phyloP scores from a whole-genome alignment of 495 filamentous ascomycete species.

The Aspergillus coremiiformis region DNA sequence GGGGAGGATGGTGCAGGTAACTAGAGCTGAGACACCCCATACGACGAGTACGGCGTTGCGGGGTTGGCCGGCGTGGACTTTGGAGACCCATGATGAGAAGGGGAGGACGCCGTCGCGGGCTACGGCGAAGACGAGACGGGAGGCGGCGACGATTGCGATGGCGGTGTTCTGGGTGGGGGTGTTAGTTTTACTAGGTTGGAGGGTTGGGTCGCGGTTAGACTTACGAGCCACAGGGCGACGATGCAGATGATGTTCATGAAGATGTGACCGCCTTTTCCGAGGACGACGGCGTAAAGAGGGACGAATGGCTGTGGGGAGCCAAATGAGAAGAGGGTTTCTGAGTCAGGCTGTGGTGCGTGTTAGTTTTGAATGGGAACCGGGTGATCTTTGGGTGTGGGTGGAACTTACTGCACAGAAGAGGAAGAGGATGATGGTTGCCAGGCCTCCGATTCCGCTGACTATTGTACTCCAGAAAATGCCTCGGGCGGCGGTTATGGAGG shows the following conservation, averaged over 20 bases:
- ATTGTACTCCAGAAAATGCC: constrained; percentile 52
- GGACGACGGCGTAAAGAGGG: constrained; percentile 43
- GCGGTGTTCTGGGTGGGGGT: constrained; percentile 40
- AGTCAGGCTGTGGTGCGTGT: constrained; percentile 23
- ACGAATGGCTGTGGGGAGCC: constrained; percentile 49
- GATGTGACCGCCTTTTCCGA: constrained; percentile 47
- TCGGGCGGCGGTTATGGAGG: constrained; percentile 44
- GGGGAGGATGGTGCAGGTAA: constrained; percentile 47
- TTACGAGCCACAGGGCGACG: constrained; percentile 42
- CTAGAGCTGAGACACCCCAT: constrained; percentile 40
- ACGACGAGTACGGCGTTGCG: constrained; percentile 50
- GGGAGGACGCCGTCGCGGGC: constrained; percentile 50
- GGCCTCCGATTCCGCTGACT: constrained; percentile 42
- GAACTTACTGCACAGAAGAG: constrained; percentile 45
- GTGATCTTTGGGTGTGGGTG: background rate
- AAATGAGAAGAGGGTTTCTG: constrained; percentile 34
- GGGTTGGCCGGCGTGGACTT: constrained; percentile 44
- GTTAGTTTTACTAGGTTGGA: constrained; percentile 1
- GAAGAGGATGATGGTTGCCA: constrained; percentile 48
- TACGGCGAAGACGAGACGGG: constrained; percentile 49
- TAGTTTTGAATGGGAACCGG: constrained; percentile 1
- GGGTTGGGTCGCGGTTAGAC: background rate
- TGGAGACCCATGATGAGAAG: constrained; percentile 48
- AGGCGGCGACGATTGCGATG: constrained; percentile 48
- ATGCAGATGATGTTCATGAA: constrained; percentile 49